These are phyloP conservation scores for Penicillium rolfsii DNA, from an alignment of 2,329 filamentous ascomycete genomes.

Conservation along the genomic window DNA sequence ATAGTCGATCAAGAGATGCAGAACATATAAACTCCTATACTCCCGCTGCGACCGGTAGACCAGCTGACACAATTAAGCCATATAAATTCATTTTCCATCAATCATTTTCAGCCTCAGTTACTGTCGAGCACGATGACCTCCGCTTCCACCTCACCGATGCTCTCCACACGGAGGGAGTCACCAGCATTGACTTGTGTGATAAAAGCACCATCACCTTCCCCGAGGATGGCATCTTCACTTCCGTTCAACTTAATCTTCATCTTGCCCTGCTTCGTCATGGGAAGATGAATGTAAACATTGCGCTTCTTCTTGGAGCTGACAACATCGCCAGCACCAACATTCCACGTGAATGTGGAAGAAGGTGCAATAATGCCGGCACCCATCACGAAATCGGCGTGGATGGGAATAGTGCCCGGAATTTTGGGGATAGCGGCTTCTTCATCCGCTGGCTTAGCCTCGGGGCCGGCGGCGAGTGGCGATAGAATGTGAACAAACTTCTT, in stretches of 20 bases:
- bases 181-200: slow-evolving; percentile 67
- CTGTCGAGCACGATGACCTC: slow-evolving; percentile 72
- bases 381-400: slow-evolving; percentile 85
- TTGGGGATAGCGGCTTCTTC: slow-evolving; percentile 67
- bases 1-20: not conserved
- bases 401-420: slow-evolving; percentile 71
- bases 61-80: not conserved
- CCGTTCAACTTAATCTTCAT: slow-evolving; percentile 71
- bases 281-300: slow-evolving; percentile 79
- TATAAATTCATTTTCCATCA: not conserved
- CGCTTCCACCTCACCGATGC: slow-evolving; percentile 68
- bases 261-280: slow-evolving; percentile 76
- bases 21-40: not conserved
- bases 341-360: slow-evolving; percentile 69
- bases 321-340: slow-evolving; percentile 59
- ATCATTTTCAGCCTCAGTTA: slow-evolving; percentile 43
- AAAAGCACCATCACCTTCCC: slow-evolving; percentile 81
- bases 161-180: slow-evolving; percentile 67
- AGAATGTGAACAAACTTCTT: slow-evolving; percentile 74
- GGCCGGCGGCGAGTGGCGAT: slow-evolving; percentile 71
- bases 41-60: not conserved
- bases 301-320: slow-evolving; percentile 51
- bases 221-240: slow-evolving; percentile 66
- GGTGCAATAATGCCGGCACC: slow-evolving; percentile 73
- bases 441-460: slow-evolving; percentile 62